Conservation (phyloP, 192 early-diverging fungal species). For the Gryganskiella cystojenkinii region DNA sequence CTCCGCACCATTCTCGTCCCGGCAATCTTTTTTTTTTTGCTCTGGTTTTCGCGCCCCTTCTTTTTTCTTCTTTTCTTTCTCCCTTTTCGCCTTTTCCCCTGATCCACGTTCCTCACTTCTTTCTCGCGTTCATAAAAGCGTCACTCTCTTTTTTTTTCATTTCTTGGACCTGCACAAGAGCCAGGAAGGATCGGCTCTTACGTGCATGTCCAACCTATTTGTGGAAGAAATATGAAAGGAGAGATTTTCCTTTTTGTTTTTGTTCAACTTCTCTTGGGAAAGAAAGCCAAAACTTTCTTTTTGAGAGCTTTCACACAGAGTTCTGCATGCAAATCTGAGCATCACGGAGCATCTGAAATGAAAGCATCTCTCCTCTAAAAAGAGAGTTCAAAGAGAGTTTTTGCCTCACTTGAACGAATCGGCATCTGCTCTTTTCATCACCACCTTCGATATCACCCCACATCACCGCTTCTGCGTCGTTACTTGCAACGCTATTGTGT, state of each 20-base stretch:
- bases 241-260: neutral
- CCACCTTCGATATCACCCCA: too few species aligned
- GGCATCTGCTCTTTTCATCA: neutral
- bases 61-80: too few species aligned
- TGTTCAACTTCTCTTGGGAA: neutral
- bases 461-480: too few species aligned
- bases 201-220: slow-evolving; percentile 36
- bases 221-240: slow-evolving; percentile 11
- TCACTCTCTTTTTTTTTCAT: neutral
- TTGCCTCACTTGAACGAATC: slow-evolving; percentile 12
- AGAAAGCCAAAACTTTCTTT: too few species aligned
- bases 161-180: neutral
- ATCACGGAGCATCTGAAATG: too few species aligned
- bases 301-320: slow-evolving; percentile 1
- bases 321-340: too few species aligned
- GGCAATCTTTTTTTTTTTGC: too few species aligned
- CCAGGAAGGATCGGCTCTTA: slow-evolving; percentile 1
- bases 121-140: neutral
- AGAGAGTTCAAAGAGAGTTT: slow-evolving; percentile 53
- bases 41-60: too few species aligned
- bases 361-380: slow-evolving; percentile 3
- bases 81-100: too few species aligned
- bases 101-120: neutral
- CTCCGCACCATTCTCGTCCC: too few species aligned
- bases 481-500: too few species aligned